Percentiles rank a stretch among this genome's conserved stretches.
Evolutionary conservation across 352 stramenopile species (phyloP).

Genomic region (Thalassiosira exigua): DNA sequence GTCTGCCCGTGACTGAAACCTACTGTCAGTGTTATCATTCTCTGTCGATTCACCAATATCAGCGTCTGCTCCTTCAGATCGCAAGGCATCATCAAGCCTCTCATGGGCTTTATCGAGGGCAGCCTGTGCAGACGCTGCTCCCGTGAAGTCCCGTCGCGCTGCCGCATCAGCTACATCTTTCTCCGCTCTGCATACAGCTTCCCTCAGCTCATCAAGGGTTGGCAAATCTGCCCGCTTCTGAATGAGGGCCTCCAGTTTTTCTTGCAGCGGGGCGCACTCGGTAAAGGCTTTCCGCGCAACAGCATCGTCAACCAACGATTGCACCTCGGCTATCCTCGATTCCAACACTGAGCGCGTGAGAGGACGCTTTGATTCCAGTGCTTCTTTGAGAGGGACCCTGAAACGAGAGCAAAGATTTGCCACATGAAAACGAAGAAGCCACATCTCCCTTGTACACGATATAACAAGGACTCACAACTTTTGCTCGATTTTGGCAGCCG

Average conservation of each 20-base stretch:
- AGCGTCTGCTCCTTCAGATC: slow-evolving; percentile 48
- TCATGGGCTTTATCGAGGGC: slow-evolving; percentile 68
- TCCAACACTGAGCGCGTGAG: slow-evolving; percentile 75
- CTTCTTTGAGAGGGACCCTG: slow-evolving; percentile 62
- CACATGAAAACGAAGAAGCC: slow-evolving; percentile 4
- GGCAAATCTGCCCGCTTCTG: slow-evolving; percentile 69
- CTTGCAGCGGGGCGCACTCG: slow-evolving; percentile 76
- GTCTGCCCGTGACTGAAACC: slow-evolving; percentile 70
- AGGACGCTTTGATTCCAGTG: slow-evolving; percentile 70
- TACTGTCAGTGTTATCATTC: slow-evolving; percentile 26
- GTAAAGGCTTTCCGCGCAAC: slow-evolving; percentile 74
- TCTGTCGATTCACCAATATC: slow-evolving; percentile 31
- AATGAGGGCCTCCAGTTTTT: slow-evolving; percentile 74
- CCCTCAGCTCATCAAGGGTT: slow-evolving; percentile 79
- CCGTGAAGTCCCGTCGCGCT: slow-evolving; percentile 72
- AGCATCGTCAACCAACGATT: slow-evolving; percentile 72
- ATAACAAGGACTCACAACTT: slow-evolving; percentile 65
- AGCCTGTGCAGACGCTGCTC: slow-evolving; percentile 66
- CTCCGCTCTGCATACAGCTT: slow-evolving; percentile 67
- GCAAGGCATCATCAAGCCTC: slow-evolving; percentile 55
- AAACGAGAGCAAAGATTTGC: slow-evolving; percentile 20
- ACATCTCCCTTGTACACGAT: slow-evolving; percentile 22
- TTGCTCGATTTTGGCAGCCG: slow-evolving; percentile 72
- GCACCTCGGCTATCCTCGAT: slow-evolving; percentile 65
- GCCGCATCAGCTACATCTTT: slow-evolving; percentile 65